Evolutionary conservation across 2,329 filamentous ascomycete species (phyloP), one percentile per base, ranked within the genome.

Genomic region (Colletotrichum camelliae): DNA sequence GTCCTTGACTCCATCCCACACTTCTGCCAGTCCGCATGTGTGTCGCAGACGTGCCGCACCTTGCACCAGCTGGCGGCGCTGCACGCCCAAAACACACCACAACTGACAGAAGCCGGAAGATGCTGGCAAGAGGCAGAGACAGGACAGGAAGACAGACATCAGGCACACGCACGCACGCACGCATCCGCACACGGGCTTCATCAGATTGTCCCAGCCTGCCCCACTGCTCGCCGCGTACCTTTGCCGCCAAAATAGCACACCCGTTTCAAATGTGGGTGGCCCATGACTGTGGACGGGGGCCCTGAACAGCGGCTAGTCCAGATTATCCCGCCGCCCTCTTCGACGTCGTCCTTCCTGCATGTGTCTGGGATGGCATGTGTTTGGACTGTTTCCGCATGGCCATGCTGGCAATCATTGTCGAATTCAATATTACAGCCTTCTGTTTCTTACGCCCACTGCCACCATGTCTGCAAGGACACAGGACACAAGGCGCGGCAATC

Each of bases 161-260:
- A 67, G 52, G 70, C 64, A 70, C 48, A 60, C 64, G 24, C 43
- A 70, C 33, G 8, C 43, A 57, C 60, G 8, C 43, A 69, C 31
- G 12, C 70, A 76, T 18, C 15, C 58, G 29, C 39, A 12, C 64
- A 64, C 15, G 67, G 65, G 37, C 58, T 70, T 70, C 66, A 66
- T 70, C 65, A 52, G 65, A 72, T 48, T 48, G 31, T 72, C 31
- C 68, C 68, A 48, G 55, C 33, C 35, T 43, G 33, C 70, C 70
- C 73, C 73, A 67, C 65, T 64, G 70, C 70, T 29, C 48, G 58
- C 43, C 48, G 70, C 43, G 43, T 52, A 67, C 58, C 39, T 66
- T 55, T n/a, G 65, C 70, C 70, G 74, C 71, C 65, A 70, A 74
- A 76, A 67, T 74, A 76, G 65, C 71, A 65, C 31, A 61, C 37